Percentiles rank a stretch among this genome's conserved stretches.
Evolutionary conservation across 2,329 filamentous ascomycete species (phyloP).

Genomic region (Fusarium chlamydosporum): DNA sequence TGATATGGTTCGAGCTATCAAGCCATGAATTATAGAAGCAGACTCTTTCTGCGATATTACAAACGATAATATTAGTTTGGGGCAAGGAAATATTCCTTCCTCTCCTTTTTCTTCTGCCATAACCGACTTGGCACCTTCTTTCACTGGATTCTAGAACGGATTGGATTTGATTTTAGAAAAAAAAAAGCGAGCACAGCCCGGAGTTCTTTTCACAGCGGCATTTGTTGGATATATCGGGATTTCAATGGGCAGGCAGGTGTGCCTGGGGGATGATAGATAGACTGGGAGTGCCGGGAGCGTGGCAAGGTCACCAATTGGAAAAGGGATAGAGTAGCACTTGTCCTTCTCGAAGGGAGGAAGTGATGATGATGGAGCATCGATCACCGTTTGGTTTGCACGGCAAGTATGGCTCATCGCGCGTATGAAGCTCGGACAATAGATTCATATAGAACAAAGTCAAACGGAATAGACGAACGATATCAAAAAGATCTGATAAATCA

Average conservation of each 20-base stretch:
- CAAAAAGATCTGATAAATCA: background rate
- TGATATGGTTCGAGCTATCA: background rate
- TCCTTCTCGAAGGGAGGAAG: background rate
- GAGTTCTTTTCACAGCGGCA: slow-evolving; percentile 41
- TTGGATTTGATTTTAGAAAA: slow-evolving; percentile 25
- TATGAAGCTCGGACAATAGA: background rate
- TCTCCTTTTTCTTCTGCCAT: slow-evolving; percentile 10
- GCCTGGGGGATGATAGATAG: slow-evolving; percentile 8
- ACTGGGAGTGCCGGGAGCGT: background rate
- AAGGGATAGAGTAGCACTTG: slow-evolving; percentile 1
- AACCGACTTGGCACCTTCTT: slow-evolving; percentile 17
- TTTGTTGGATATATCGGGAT: slow-evolving; percentile 23
- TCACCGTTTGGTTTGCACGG: background rate
- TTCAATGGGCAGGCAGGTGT: slow-evolving; percentile 1
- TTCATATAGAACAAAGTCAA: background rate
- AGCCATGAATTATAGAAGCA: slow-evolving; percentile 9
- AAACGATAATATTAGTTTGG: slow-evolving; percentile 34
- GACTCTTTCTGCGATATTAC: slow-evolving; percentile 21
- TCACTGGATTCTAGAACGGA: slow-evolving; percentile 22
- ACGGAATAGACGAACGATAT: background rate
- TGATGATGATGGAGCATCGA: background rate
- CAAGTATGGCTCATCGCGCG: background rate
- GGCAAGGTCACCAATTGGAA: slow-evolving; percentile 1
- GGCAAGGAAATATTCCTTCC: slow-evolving; percentile 10
- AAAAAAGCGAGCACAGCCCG: slow-evolving; percentile 45